A percentile compares a stretch with the other conserved stretches of the same genome.
Evolutionary conservation across 805 yeast genomes (phyloP).

Genomic region (Zygotorulaspora sp.): DNA sequence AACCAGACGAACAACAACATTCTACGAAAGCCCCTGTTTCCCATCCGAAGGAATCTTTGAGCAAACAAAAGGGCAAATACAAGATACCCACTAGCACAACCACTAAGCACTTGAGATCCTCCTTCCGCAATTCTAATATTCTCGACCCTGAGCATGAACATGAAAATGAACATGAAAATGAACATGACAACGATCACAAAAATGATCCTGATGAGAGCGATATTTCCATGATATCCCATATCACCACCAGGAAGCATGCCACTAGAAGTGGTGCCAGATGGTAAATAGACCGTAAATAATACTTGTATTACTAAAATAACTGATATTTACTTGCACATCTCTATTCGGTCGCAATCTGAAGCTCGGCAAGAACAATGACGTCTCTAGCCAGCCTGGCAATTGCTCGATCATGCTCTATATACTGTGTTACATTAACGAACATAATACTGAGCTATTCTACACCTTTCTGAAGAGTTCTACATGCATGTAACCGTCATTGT

Average conservation of each 20-base stretch:
- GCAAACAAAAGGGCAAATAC: constrained; percentile 17
- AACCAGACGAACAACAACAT: constrained; percentile 1
- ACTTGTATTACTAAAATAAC: no score
- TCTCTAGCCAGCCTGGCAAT: no score
- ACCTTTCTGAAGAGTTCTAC: no score
- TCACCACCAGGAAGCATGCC: constrained; percentile 29
- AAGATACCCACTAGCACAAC: constrained; percentile 30
- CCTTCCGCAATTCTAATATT: constrained; percentile 20
- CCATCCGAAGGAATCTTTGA: not conserved
- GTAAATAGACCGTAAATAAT: constrained; percentile 13
- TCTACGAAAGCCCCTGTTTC: constrained; percentile 2
- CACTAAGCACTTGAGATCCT: constrained; percentile 25
- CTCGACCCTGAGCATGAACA: constrained; percentile 32
- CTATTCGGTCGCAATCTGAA: no score
- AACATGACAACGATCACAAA: constrained; percentile 25
- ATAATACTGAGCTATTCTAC: no score
- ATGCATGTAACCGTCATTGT: no score
- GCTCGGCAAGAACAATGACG: no score
- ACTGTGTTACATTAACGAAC: no score
- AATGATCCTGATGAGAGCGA: constrained; percentile 32
- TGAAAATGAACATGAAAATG: constrained; percentile 4
- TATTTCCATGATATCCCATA: constrained; percentile 37
- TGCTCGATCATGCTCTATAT: no score
- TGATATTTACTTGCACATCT: no score
- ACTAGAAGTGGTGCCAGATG: constrained; percentile 34